A percentile compares a stretch with the other conserved stretches of the same genome.
These are phyloP conservation scores for Cicer pinnatifidum DNA, from an alignment of 306 rosid species.

Conservation along the genomic window DNA sequence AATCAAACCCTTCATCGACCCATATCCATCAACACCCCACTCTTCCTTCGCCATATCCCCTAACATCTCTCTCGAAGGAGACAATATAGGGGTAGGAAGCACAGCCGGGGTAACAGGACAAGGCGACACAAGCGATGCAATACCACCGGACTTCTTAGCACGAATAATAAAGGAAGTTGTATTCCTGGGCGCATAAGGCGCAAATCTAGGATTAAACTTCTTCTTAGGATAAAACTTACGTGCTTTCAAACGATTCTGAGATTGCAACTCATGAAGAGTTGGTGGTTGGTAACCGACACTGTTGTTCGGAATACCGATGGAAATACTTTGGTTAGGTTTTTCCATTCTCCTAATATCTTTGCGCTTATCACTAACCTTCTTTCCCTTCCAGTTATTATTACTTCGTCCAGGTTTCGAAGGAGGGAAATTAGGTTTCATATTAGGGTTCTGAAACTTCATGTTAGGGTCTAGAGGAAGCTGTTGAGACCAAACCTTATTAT, in stretches of 20 bases:
- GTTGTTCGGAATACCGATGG: constrained; percentile 36
- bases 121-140: constrained; percentile 88
- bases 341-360: constrained; percentile 68
- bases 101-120: constrained; percentile 88
- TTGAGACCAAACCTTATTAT: constrained; percentile 56
- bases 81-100: constrained; percentile 84
- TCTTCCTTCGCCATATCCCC: constrained; percentile 95
- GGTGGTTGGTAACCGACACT: constrained; percentile 64
- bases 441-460: constrained; percentile 54
- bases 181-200: constrained; percentile 95
- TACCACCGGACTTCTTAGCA: constrained; percentile 88
- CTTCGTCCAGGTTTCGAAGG: constrained; percentile 52
- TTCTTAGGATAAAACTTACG: constrained; percentile 86
- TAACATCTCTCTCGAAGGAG: constrained; percentile 81
- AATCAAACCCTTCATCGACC: constrained; percentile 94
- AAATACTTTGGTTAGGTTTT: constrained; percentile 36
- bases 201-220: constrained; percentile 78
- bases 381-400: constrained; percentile 77
- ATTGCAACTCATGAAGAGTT: constrained; percentile 78
- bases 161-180: constrained; percentile 86
- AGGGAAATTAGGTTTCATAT: constrained; percentile 47
- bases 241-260: constrained; percentile 85
- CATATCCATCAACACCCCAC: constrained; percentile 98
- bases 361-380: constrained; percentile 68
- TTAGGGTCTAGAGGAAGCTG: constrained; percentile 54